These are phyloP conservation scores for Bipolaris cookei DNA, from an alignment of 2,329 filamentous ascomycete species.

Conservation along the genomic window DNA sequence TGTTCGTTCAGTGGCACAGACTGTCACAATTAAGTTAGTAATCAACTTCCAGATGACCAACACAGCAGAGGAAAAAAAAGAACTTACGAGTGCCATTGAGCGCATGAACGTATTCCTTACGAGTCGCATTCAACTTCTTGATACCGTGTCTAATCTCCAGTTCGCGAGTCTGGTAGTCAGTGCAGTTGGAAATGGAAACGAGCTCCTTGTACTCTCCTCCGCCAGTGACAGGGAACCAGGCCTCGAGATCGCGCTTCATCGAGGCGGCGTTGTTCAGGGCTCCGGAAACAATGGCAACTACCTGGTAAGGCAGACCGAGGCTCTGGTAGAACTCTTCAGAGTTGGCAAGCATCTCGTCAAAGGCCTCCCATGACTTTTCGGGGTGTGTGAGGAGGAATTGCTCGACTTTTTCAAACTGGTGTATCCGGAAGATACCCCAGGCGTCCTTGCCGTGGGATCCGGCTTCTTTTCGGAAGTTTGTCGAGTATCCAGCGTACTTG, in stretches of 20 bases:
- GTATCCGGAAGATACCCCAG: slow-evolving; percentile 97
- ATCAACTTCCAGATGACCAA: neutral
- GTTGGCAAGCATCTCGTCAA: slow-evolving; percentile 88
- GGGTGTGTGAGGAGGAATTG: slow-evolving; percentile 68
- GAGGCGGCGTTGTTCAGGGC: slow-evolving; percentile 61
- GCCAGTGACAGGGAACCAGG: slow-evolving; percentile 65
- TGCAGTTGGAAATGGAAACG: slow-evolving; percentile 97
- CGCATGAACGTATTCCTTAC: slow-evolving; percentile 94
- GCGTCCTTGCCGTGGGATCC: slow-evolving; percentile 90
- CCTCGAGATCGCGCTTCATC: slow-evolving; percentile 96
- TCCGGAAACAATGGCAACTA: slow-evolving; percentile 94
- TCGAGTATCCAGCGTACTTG: slow-evolving; percentile 87
- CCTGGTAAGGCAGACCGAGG: slow-evolving; percentile 84
- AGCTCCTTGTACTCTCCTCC: slow-evolving; percentile 97
- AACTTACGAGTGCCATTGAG: slow-evolving; percentile 72
- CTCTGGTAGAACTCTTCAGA: slow-evolving; percentile 97
- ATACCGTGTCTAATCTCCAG: slow-evolving; percentile 90
- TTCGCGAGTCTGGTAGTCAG: slow-evolving; percentile 93
- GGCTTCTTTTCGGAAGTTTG: slow-evolving; percentile 95
- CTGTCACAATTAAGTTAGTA: slow-evolving; percentile 23
- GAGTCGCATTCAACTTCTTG: slow-evolving; percentile 74
- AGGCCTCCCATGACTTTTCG: slow-evolving; percentile 84
- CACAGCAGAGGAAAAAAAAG: too few relatives aligned
- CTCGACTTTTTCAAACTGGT: slow-evolving; percentile 82
- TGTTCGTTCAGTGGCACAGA: slow-evolving; percentile 89